Base-by-base conservation (phyloP, 441 rosid species). In the Pelargonium fulgidum region DNA sequence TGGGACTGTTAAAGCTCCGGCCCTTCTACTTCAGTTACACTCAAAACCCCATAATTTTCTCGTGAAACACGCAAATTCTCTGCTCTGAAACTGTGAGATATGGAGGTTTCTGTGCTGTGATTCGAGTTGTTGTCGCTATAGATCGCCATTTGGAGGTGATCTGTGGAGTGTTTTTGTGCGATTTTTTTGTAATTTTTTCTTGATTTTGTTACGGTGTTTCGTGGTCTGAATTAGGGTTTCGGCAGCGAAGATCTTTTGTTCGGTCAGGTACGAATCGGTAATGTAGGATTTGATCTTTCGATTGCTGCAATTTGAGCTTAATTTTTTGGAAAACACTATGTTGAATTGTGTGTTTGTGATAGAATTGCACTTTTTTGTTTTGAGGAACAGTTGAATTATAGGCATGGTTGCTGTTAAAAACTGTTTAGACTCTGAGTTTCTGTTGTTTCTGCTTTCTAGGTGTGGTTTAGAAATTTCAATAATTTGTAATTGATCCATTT, bases 1-100 rank as follows among this genome's bases (percentile, higher is more conserved):
- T 41, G 20, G 33, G 63, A 63, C 77, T 44, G 77, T 73, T 79
- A 81, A 76, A 9, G 72, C 50, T 74, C 77, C 71, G 77, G 67
- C 65, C 45, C 66, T 72, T 19, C 63, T 58, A 22, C 82, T 70
- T 72, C 71, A 65, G 71, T 78, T 66, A 73, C 79, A 68, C 78
- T 79, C 76, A 39, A 64, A 66, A 69, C 36, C 36, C 36, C 36
- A 14, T 24, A 36, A 70, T 69, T 50, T 44, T 62, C 67, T 14
- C 67, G 17, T 16, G 61, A n/a, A 69, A 61, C 61, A 47, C 11
- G 7, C 63, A 20, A 58, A 58, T 58, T 20, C 63, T 58, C 33
- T 58, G 63, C 17, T 22, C n/a, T 9, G 12, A n/a, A 19, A 58
- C 63, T 22, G 63, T 58, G 9, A 20, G 63, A 58, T 58, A 17